Evolutionary conservation across 2,329 filamentous ascomycete genomes (phyloP), one percentile per base, ranked within the genome.

Genomic region (Exophiala sp.): DNA sequence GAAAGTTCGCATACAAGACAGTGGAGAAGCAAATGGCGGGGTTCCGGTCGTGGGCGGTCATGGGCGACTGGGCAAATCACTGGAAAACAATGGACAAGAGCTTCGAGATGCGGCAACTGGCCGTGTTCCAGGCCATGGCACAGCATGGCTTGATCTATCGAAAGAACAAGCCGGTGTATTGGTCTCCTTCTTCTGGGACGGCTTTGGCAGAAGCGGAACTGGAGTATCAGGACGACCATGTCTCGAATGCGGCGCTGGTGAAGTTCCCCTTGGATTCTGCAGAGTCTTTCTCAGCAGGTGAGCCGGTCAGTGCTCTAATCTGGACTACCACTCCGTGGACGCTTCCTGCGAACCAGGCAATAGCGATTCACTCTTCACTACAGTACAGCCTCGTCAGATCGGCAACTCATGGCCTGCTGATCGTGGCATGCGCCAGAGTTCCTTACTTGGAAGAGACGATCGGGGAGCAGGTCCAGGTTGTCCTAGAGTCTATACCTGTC

Each of bases 321-420:
- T 98, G 93, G 93, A 98, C 93, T 1, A 98, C 93, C 0, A 98
- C 93, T 0, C 93, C 93, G 0, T 98, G 93, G 93, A 98, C 93
- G 0, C 73, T 98, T 3, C 91, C 93, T 0, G 90, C 91, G 1
- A 98, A 98, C 65, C 82, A 81, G 64, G 90, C 88, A 0, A 89
- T 98, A 65, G 90, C 88, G 2, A 77, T 97, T 29, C 82, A 88
- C 60, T 72, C 79, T 5, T 81, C 86, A 32, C 70, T 97, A 53
- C 73, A 81, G 37, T 98, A 97, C 65, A 74, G 75, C 2, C 68
- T 95, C 16, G 71, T 94, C 30, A 71, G 75, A 47, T 72, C 78
- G 1, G 72, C 73, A 0, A 65, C 65, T 0, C 74, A 82, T 57
- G 80, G 78, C 8, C 68, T 81, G 14, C 72, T 91, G 2, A 67